Base-by-base conservation (phyloP, 2,329 filamentous ascomycete species). In the Colletotrichum gloeosporioides region DNA sequence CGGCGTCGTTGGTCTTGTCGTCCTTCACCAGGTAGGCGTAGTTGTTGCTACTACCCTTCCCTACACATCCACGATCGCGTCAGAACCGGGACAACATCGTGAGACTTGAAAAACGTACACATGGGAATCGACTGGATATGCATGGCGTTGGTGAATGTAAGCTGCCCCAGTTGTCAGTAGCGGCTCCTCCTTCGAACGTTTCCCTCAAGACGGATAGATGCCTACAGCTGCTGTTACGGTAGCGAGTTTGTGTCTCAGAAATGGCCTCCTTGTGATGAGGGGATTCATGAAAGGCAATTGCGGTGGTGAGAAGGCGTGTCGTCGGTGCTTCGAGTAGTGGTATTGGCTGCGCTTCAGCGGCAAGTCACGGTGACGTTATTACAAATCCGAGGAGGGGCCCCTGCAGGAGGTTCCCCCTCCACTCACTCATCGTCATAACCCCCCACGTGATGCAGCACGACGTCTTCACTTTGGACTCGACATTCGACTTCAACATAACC, bases 91-190 rank as follows among this genome's bases (percentile, higher is more conserved):
- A 27, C 27, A 6, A 59, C 0, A 25, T 29, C 25, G 13, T 16
- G 44, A n/a, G 44, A 10, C 55, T n/a, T n/a, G 27, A 59, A 15
- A 12, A 77, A 88, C 92, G 82, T 91, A 96, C 95, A 96, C 94
- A 97, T 96, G 73, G 95, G 94, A 86, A 97, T 96, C 80, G 94
- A 94, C 86, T 95, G 91, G 87, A 96, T 94, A 91, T 96, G 94
- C 95, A 97, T 97, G 79, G 87, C 87, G 86, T 90, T 89, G 70
- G 81, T 74, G 74, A 78, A 79, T 68, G 80, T 79, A 74, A 81
- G 81, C 84, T 86, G 75, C 79, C 77, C 82, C 78, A 13, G 36
- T 80, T 80, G 75, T 78, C 36, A 78, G 70, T 66, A 13, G 10
- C 6, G 31, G 7, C 27, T 13, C 59, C 18, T 4, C 59, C 1